phyloP scores from a whole-genome alignment of 306 rosid species.

The Quercus rubra region DNA sequence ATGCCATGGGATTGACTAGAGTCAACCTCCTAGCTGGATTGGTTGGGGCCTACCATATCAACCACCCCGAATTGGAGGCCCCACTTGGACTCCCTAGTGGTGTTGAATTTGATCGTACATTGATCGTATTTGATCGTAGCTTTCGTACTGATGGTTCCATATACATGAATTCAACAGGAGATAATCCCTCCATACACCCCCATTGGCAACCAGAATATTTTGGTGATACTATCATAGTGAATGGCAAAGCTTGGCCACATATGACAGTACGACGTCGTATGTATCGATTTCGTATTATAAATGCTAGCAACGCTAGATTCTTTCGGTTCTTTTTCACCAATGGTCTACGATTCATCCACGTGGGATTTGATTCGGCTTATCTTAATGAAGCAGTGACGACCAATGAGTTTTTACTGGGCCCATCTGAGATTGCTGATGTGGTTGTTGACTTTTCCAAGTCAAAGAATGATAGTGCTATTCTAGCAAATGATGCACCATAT shows the following conservation, averaged over 20 bases:
- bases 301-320: slow-evolving; percentile 53
- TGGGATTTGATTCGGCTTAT: slow-evolving; percentile 46
- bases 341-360: slow-evolving; percentile 34
- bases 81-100: slow-evolving; percentile 35
- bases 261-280: slow-evolving; percentile 45
- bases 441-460: slow-evolving; percentile 44
- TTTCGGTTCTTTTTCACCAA: slow-evolving; percentile 39
- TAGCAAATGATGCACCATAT: slow-evolving; percentile 42
- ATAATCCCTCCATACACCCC: slow-evolving; percentile 52
- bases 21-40: slow-evolving; percentile 41
- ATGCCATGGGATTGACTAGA: slow-evolving; percentile 45
- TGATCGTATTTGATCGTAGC: slow-evolving; percentile 40
- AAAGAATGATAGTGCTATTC: slow-evolving; percentile 9
- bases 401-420: slow-evolving; percentile 32
- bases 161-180: slow-evolving; percentile 39
- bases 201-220: slow-evolving; percentile 61
- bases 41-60: slow-evolving; percentile 38
- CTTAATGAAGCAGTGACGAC: slow-evolving; percentile 19
- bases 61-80: slow-evolving; percentile 23
- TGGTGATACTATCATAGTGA: slow-evolving; percentile 44
- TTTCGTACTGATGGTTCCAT: slow-evolving; percentile 41
- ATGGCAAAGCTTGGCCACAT: slow-evolving; percentile 55
- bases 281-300: slow-evolving; percentile 46
- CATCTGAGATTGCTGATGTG: slow-evolving; percentile 55
- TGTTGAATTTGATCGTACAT: slow-evolving; percentile 33